These are phyloP conservation scores for Vitis labrusca DNA, from an alignment of 164 flowering plant species.

Conservation along the genomic window DNA sequence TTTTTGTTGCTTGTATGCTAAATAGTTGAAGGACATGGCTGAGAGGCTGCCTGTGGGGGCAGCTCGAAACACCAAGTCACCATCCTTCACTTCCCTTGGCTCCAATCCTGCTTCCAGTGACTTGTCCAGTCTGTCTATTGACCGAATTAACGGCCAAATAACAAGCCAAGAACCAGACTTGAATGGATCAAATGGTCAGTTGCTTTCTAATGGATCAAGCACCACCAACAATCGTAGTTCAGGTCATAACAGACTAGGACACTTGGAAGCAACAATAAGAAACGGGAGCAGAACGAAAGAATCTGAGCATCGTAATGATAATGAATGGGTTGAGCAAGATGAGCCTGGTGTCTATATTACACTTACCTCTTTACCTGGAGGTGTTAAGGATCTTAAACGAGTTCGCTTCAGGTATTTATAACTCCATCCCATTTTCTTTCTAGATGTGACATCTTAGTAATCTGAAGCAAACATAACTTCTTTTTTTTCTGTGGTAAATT, in stretches of 20 bases:
- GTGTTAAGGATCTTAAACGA: slow-evolving; percentile 80
- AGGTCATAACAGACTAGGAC: slow-evolving; percentile 39
- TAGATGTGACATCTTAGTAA: neutral
- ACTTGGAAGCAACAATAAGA: slow-evolving; percentile 45
- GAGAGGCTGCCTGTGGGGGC: slow-evolving; percentile 90
- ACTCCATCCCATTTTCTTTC: neutral
- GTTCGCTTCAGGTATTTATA: slow-evolving; percentile 90
- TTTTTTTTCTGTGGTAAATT: no score
- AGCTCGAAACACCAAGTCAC: slow-evolving; percentile 54
- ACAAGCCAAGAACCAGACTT: slow-evolving; percentile 45
- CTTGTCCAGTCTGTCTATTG: slow-evolving; percentile 38
- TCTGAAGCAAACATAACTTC: no score
- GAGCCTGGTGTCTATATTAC: slow-evolving; percentile 97
- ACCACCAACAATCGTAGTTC: slow-evolving; percentile 43
- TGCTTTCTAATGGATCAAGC: slow-evolving; percentile 59
- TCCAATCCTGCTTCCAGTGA: slow-evolving; percentile 50
- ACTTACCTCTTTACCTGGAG: slow-evolving; percentile 81
- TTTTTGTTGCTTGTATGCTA: slow-evolving; percentile 3
- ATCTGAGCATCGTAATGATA: slow-evolving; percentile 54
- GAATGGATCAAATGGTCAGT: slow-evolving; percentile 43
- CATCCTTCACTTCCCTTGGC: slow-evolving; percentile 47
- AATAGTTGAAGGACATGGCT: slow-evolving; percentile 93
- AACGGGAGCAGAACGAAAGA: slow-evolving; percentile 67
- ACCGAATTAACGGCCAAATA: slow-evolving; percentile 46
- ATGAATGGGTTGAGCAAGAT: slow-evolving; percentile 96